Base-by-base conservation (phyloP, 805 yeast species). In the Kluyveromyces lactis region DNA sequence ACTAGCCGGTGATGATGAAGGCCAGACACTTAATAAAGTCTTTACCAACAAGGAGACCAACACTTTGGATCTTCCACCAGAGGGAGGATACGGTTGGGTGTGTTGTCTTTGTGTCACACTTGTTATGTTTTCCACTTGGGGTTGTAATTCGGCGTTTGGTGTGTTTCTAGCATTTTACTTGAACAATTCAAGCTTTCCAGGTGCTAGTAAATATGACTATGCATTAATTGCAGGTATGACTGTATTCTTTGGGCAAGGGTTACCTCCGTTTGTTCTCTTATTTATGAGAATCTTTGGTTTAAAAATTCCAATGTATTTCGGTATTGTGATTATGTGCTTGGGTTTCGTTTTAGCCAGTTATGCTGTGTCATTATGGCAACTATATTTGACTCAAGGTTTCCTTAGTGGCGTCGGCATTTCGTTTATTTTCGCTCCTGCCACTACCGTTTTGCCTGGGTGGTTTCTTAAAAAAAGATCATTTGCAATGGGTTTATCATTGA, bases 41-140 rank as follows among this genome's bases (percentile, higher is more conserved):
- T 64, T 56, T 42, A 64, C 68, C 8, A 63, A 63, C 38, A 49
- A 45, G 28, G 43, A 60, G 0, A 63, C 64, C 0, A 67, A 68
- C 13, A 48, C 50, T 12, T 27, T 64, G 3, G 63, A 61, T 23
- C 48, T 62, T 13, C 71, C 71, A 0, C 79, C 80, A 1, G 89
- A 81, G 55, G 80, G 77, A 32, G 86, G 86, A 2, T 71, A 74
- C 41, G 86, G 83, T 2, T 78, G 86, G 82, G 75, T 80, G 0
- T 66, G 79, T 16, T 71, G 73, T 11, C 43, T 72, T 12, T 74
- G 77, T 11, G 69, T 73, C 3, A 61, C 68, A 21, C 38, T 75
- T 3, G 60, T 76, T 30, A 75, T 76, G 55, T 71, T 77, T 46
- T 66, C 72, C 28, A 73, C 85, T 0, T 82, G 90, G 89, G 92